Conservation (phyloP, 1,139 yeast species). For the Taphrina sp. region DNA sequence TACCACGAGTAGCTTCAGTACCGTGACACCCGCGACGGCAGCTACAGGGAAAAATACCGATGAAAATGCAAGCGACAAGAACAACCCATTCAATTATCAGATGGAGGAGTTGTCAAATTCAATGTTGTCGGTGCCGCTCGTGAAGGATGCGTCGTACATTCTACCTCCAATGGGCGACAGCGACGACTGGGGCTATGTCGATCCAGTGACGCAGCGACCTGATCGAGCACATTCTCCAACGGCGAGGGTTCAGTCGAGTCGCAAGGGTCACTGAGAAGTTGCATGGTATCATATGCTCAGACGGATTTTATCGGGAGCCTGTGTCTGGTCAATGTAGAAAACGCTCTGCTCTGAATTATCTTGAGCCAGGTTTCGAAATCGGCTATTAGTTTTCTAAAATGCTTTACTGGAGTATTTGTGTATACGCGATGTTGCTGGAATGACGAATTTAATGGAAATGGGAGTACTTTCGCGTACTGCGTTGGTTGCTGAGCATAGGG, state of each 20-base stretch:
- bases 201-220: slow-evolving; percentile 11
- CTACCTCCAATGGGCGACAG: slow-evolving; percentile 10
- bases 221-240: slow-evolving; percentile 15
- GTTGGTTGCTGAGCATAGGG: too few relatives aligned
- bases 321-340: too few relatives aligned
- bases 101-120: slow-evolving; percentile 12
- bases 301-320: too few relatives aligned
- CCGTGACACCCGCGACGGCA: slow-evolving; percentile 1
- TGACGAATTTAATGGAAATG: too few relatives aligned
- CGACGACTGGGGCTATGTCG: slow-evolving; percentile 19
- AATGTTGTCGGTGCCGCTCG: slow-evolving; percentile 12
- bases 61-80: background rate
- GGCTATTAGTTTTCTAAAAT: too few relatives aligned
- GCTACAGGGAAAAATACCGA: background rate
- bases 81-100: slow-evolving; percentile 12
- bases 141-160: slow-evolving; percentile 14
- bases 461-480: too few relatives aligned
- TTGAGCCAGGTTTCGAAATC: too few relatives aligned
- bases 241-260: background rate
- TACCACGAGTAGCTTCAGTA: slow-evolving; percentile 16
- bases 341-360: too few relatives aligned
- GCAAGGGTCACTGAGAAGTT: slow-evolving; percentile 11
- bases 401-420: too few relatives aligned
- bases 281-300: too few relatives aligned
- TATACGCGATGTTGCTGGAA: too few relatives aligned